Conservation (phyloP, 768 basidiomycete genomes). For the Lactifluus pinguis region DNA sequence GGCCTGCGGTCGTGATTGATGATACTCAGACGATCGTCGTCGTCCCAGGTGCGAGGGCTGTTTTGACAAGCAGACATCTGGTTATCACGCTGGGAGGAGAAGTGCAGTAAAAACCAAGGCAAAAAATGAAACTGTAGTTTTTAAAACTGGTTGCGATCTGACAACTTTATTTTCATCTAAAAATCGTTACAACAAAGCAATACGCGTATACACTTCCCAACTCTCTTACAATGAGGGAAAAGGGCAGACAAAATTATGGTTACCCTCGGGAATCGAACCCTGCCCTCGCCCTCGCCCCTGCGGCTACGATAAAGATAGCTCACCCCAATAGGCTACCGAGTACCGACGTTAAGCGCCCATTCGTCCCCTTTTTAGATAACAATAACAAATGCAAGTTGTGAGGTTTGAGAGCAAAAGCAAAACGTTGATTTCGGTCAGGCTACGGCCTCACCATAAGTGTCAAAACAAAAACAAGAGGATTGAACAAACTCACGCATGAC, state of each 20-base stretch:
- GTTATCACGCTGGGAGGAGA: constrained; percentile 36
- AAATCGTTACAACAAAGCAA: neutral
- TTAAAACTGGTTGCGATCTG: neutral
- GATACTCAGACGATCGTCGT: constrained; percentile 92
- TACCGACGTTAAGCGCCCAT: too few species aligned
- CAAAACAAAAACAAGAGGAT: neutral
- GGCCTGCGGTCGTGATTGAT: constrained; percentile 93
- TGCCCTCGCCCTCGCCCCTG: constrained; percentile 29
- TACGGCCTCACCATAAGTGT: too few species aligned
- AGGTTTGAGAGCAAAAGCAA: neutral
- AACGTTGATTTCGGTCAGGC: neutral
- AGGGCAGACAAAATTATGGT: neutral
- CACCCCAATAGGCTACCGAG: constrained; percentile 12
- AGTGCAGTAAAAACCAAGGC: neutral
- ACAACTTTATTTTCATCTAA: too few species aligned
- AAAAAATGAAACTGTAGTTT: neutral
- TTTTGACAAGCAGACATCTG: constrained; percentile 63
- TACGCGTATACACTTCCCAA: neutral
- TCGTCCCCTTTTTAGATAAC: neutral
- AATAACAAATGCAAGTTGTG: neutral
- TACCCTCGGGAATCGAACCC: constrained; percentile 33
- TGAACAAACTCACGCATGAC: neutral
- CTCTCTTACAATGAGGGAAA: neutral
- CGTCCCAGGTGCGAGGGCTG: constrained; percentile 59
- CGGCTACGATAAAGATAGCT: neutral